Conservation (phyloP, 2,329 filamentous ascomycete species). For the Cladosporium austrohemisphaericum region DNA sequence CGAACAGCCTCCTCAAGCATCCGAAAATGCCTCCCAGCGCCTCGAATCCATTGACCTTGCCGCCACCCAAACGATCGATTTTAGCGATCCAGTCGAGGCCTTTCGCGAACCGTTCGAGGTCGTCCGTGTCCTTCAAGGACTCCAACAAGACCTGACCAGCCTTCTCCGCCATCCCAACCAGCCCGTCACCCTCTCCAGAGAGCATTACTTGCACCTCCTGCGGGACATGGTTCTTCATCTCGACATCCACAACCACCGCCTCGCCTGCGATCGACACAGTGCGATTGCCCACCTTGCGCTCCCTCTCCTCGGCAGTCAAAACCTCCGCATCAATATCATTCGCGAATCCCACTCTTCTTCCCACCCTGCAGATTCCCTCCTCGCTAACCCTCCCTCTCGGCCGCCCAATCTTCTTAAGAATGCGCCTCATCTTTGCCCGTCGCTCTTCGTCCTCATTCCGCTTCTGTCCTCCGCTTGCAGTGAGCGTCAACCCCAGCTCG, state of each 20-base stretch:
- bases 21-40: conserved; percentile 70
- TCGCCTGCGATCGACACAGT: conserved; percentile 36
- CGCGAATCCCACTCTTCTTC: conserved; percentile 61
- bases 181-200: conserved; percentile 56
- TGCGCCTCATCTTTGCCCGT: conserved; percentile 53
- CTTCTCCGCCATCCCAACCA: conserved; percentile 57
- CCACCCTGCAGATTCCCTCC: conserved; percentile 68
- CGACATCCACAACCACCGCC: conserved; percentile 34
- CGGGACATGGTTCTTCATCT: conserved; percentile 27
- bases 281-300: conserved; percentile 28
- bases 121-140: conserved; percentile 59
- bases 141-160: conserved; percentile 63
- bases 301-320: conserved; percentile 18
- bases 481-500: conserved; percentile 40
- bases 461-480: conserved; percentile 31
- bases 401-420: conserved; percentile 62
- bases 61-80: conserved; percentile 68
- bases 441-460: conserved; percentile 53
- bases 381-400: conserved; percentile 70
- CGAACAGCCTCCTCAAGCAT: conserved; percentile 65
- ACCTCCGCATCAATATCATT: conserved; percentile 32
- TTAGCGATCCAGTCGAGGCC: conserved; percentile 68
- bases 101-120: conserved; percentile 63
- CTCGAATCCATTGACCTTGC: conserved; percentile 71
- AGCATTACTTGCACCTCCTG: conserved; percentile 50